These are phyloP conservation scores for Penicillium roqueforti DNA, from an alignment of 495 filamentous ascomycete genomes.

Conservation along the genomic window DNA sequence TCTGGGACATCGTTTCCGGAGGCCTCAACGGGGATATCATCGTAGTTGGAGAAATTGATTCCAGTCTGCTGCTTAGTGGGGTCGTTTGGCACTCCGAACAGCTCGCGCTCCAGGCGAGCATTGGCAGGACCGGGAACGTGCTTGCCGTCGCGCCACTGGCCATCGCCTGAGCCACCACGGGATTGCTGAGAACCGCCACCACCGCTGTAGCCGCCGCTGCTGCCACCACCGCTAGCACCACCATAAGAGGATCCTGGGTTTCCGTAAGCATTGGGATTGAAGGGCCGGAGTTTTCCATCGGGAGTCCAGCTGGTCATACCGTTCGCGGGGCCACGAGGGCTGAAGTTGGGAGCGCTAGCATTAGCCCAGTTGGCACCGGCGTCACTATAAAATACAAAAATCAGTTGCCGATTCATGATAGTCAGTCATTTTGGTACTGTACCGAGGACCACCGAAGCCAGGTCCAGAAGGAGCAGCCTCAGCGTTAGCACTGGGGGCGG, in stretches of 20 bases:
- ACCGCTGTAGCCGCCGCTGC: conserved; percentile 45
- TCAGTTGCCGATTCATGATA: conserved; percentile 3
- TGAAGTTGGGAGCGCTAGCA: conserved; percentile 63
- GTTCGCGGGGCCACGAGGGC: conserved; percentile 51
- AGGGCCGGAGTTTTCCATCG: conserved; percentile 38
- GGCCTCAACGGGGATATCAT: conserved; percentile 97
- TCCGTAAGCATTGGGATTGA: conserved; percentile 69
- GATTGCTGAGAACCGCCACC: conserved; percentile 40
- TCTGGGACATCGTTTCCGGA: conserved; percentile 93
- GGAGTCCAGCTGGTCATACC: conserved; percentile 43
- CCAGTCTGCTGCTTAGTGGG: conserved; percentile 91
- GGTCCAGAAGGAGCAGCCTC: conserved; percentile 36
- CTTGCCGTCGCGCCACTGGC: conserved; percentile 94
- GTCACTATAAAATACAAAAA: conserved; percentile 16
- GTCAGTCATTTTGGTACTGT: conserved; percentile 16
- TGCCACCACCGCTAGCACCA: conserved; percentile 48
- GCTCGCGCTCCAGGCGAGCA: conserved; percentile 84
- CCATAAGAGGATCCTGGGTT: conserved; percentile 51
- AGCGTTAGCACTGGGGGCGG: conserved; percentile 30
- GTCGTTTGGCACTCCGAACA: conserved; percentile 92
- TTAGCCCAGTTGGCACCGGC: conserved; percentile 67
- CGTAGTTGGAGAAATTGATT: conserved; percentile 99
- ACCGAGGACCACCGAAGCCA: conserved; percentile 38
- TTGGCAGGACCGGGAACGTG: conserved; percentile 88
- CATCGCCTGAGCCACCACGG: conserved; percentile 87